phyloP scores from a whole-genome alignment of 2,329 filamentous ascomycete species.

The Botryosphaeria dothidea region DNA sequence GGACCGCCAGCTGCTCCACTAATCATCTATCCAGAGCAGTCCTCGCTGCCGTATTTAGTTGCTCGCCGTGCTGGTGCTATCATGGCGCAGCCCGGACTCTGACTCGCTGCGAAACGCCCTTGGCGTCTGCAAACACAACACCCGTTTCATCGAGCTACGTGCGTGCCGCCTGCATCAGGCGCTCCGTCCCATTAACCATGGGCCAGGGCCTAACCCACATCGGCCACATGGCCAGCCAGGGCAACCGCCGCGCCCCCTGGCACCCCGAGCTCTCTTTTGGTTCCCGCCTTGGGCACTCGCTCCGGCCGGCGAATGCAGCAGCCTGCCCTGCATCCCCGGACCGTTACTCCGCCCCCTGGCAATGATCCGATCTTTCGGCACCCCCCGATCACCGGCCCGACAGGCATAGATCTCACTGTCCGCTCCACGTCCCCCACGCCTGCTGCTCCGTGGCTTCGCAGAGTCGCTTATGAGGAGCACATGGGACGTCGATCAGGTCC shows the following conservation, averaged over 20 bases:
- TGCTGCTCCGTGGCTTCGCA: not conserved
- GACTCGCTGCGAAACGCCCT: slow-evolving; percentile 1
- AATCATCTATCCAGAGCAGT: not conserved
- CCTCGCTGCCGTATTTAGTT: not conserved
- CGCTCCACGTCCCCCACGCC: not conserved
- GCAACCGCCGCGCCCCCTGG: not conserved
- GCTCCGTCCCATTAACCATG: not conserved
- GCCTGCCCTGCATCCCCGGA: not conserved
- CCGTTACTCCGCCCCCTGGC: not conserved
- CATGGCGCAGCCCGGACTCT: not conserved
- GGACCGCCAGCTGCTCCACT: not conserved
- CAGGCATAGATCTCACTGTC: not conserved
- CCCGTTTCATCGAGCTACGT: not conserved
- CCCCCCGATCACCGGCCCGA: not conserved
- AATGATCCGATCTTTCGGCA: not conserved
- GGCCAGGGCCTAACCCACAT: not conserved
- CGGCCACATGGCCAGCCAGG: not conserved
- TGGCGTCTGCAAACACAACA: not conserved
- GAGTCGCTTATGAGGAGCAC: not conserved
- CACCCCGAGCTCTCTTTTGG: not conserved
- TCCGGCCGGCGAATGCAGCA: not conserved
- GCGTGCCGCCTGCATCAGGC: not conserved
- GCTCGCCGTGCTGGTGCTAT: not conserved
- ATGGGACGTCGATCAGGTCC: not conserved
- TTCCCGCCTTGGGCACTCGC: not conserved